Base-by-base conservation (phyloP, 2,329 filamentous ascomycete genomes). In the Akanthomyces dipterigenus region DNA sequence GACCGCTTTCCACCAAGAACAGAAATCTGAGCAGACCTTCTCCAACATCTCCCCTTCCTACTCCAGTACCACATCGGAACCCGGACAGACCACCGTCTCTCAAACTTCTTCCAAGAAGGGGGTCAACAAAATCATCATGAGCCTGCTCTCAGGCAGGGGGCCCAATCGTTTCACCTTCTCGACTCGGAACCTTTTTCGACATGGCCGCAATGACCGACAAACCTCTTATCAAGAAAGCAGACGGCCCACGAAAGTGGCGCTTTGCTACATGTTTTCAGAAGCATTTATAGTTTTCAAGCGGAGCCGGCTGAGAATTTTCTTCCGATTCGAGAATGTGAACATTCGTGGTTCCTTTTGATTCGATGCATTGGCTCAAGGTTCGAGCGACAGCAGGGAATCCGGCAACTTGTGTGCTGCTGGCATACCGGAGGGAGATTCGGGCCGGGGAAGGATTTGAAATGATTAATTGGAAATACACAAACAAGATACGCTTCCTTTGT, bases 271-370 rank as follows among this genome's bases (percentile, higher is more conserved):
- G 67, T 66, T 70, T 61, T 64, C 66, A 65, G 31, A 69, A 66
- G 18, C 31, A 34, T 34, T 56, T 66, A 77, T 81, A 80, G 79
- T 81, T 81, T 81, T 80, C 79, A 81, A 81, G 78, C 79, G 73
- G 78, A 81, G 78, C 75, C 75, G 73, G 72, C 73, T 75, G 71
- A 65, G 64, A 60, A 45, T 62, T 57, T 8, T 43, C 1, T 45
- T 26, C 40, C 12, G 20, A 18, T 4, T 26, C 36, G 49, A 54
- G 26, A 45, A 16, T 9, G 6, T 31, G n/a, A 38, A 59, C 26
- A 24, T 12, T 16, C n/a, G 38, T 3, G 38, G 45, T 31, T 20
- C 24, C 18, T 22, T 56, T 56, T 56, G 43, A 56, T 36, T 31
- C 42, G 31, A 56, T 9, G 28, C 42, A n/a, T 34, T 56, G 40